Percentiles rank a stretch among this genome's conserved stretches.
phyloP scores from a whole-genome alignment of 805 yeast genomes.

The Candida ovalis region DNA sequence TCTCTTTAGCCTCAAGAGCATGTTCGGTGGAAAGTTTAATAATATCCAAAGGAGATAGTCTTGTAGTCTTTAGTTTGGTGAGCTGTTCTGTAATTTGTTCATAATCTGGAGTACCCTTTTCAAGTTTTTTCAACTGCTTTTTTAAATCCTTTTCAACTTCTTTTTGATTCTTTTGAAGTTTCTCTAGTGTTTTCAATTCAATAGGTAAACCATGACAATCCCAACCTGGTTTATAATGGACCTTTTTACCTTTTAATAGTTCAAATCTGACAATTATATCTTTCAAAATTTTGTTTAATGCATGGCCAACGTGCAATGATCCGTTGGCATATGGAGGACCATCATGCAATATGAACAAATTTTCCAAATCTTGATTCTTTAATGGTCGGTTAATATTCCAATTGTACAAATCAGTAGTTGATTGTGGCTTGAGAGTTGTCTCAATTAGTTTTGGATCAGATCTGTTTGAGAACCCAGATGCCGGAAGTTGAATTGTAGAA shows the following conservation, averaged over 20 bases:
- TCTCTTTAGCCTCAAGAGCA: constrained; percentile 62
- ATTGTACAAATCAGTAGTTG: constrained; percentile 58
- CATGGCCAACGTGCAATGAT: constrained; percentile 86
- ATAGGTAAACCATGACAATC: constrained; percentile 98
- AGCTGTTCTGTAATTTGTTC: constrained; percentile 8
- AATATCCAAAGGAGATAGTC: constrained; percentile 46
- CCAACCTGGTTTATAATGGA: constrained; percentile 91
- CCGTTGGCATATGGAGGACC: constrained; percentile 99
- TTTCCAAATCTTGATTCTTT: constrained; percentile 26
- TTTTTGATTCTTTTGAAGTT: constrained; percentile 32
- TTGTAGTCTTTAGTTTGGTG: constrained; percentile 12
- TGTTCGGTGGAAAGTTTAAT: constrained; percentile 63
- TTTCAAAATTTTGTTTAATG: constrained; percentile 83
- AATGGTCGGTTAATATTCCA: constrained; percentile 47
- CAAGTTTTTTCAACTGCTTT: constrained; percentile 22
- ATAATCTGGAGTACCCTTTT: constrained; percentile 8
- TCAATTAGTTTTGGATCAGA: constrained; percentile 44
- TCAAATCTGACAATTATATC: constrained; percentile 79
- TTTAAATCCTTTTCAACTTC: constrained; percentile 28
- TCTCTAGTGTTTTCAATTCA: constrained; percentile 74
- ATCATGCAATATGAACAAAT: constrained; percentile 74
- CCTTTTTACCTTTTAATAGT: constrained; percentile 51
- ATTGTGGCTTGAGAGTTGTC: constrained; percentile 43
- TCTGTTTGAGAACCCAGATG: constrained; percentile 62
- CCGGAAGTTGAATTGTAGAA: constrained; percentile 47